Evolutionary conservation across 164 flowering plant species (phyloP).

Genomic region (Cinnamomum chago): DNA sequence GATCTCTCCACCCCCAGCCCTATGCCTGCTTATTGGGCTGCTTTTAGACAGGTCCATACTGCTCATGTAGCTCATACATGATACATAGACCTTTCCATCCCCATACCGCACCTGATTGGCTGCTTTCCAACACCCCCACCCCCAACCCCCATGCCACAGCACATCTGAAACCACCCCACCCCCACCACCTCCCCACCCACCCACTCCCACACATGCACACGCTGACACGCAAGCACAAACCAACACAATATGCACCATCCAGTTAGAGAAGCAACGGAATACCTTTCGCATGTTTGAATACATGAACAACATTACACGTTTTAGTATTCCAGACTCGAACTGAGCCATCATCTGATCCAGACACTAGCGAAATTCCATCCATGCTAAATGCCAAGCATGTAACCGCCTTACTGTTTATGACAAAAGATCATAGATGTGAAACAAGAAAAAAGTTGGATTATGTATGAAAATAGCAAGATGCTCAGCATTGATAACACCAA

Average conservation of each 20-base stretch:
- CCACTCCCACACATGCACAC: too few species aligned
- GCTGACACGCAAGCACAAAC: too few species aligned
- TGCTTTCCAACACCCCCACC: too few species aligned
- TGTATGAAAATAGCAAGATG: not conserved
- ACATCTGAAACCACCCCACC: too few species aligned
- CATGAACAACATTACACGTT: slow-evolving; percentile 47
- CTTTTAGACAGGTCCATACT: too few species aligned
- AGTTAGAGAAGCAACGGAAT: not conserved
- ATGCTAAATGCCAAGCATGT: slow-evolving; percentile 61
- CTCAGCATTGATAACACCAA: not conserved
- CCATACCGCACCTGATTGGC: too few species aligned
- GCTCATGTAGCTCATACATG: too few species aligned
- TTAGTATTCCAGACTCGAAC: slow-evolving; percentile 71
- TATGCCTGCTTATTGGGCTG: too few species aligned
- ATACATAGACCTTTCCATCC: too few species aligned
- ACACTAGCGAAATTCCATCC: slow-evolving; percentile 53
- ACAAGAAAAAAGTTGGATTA: not conserved
- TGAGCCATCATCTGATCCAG: slow-evolving; percentile 86
- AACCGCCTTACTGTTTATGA: slow-evolving; percentile 59
- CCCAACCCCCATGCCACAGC: too few species aligned
- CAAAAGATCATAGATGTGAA: slow-evolving; percentile 3
- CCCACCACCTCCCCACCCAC: too few species aligned
- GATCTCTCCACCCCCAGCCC: too few species aligned
- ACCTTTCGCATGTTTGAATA: slow-evolving; percentile 80
- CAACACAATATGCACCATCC: not conserved